phyloP scores from a whole-genome alignment of 179 eudicot genomes.

The Spinacia oleracea region DNA sequence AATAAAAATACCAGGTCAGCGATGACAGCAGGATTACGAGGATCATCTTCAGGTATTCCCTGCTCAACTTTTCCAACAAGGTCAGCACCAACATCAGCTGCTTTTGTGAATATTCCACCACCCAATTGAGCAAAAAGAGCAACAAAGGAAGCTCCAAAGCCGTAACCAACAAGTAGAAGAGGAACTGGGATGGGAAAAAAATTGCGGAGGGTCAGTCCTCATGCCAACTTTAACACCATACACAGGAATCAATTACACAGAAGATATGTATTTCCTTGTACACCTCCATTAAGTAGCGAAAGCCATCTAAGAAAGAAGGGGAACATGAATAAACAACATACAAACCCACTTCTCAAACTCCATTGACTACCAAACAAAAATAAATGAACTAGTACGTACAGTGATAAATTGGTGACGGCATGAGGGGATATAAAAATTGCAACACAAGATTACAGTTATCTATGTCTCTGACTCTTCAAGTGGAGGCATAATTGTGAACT shows the following conservation, averaged over 20 bases:
- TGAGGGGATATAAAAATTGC: not conserved
- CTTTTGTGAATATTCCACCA: conserved; percentile 99
- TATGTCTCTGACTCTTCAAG: not conserved
- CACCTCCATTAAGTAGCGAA: not conserved
- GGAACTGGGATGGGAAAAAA: conserved; percentile 58
- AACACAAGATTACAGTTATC: not conserved
- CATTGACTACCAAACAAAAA: not conserved
- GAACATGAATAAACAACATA: not conserved
- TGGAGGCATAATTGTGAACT: conserved; percentile 1
- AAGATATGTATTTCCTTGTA: not conserved
- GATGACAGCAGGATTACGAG: conserved; percentile 99
- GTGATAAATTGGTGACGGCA: not conserved
- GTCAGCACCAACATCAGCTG: conserved; percentile 99
- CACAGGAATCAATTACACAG: not conserved
- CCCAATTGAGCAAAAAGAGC: conserved; percentile 99
- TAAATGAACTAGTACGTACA: not conserved
- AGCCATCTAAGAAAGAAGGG: not conserved
- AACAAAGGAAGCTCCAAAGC: conserved; percentile 98
- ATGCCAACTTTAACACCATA: not conserved
- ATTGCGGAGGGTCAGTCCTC: not conserved
- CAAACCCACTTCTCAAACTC: not conserved
- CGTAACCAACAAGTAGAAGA: conserved; percentile 98
- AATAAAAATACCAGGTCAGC: conserved; percentile 80
- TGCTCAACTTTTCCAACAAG: conserved; percentile 99
- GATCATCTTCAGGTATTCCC: conserved; percentile 99